A percentile compares a stretch with the other conserved stretches of the same genome.
Evolutionary conservation across 441 rosid species (phyloP).

Genomic region (Hura crepitans): DNA sequence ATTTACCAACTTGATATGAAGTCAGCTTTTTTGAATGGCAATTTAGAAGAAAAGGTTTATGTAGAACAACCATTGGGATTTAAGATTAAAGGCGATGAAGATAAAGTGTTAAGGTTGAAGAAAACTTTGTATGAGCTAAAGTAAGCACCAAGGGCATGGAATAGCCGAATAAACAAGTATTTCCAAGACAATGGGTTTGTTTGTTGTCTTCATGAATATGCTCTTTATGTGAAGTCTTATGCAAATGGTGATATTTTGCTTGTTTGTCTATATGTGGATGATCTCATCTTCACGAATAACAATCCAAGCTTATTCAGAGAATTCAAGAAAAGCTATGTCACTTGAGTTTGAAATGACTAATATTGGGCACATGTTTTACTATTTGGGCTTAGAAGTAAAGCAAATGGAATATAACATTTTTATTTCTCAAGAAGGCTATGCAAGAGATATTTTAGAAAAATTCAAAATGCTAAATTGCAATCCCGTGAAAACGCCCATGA

Average conservation of each 20-base stretch:
- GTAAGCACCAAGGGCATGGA: slow-evolving; percentile 2
- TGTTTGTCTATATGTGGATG: too few species aligned
- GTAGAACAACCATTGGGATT: neutral
- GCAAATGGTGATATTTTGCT: neutral
- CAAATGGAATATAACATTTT: neutral
- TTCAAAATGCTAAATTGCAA: neutral
- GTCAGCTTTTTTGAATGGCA: neutral
- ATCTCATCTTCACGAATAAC: too few species aligned
- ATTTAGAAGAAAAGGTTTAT: too few species aligned
- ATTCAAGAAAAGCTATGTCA: neutral
- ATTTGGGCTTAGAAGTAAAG: neutral
- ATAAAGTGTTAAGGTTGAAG: neutral
- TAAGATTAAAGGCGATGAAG: neutral
- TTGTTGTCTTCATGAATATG: slow-evolving; percentile 1
- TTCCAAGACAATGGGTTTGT: slow-evolving; percentile 1
- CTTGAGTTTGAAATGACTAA: slow-evolving; percentile 1
- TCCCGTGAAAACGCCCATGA: too few species aligned
- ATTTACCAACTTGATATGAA: too few species aligned
- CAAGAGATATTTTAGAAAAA: too few species aligned
- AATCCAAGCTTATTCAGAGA: too few species aligned
- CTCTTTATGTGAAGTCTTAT: neutral
- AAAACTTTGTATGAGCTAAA: slow-evolving; percentile 1
- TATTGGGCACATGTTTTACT: neutral
- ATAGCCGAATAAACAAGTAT: neutral
- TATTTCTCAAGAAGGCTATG: neutral